phyloP scores from a whole-genome alignment of 108 stramenopile genomes.

The Seminavis robusta region DNA sequence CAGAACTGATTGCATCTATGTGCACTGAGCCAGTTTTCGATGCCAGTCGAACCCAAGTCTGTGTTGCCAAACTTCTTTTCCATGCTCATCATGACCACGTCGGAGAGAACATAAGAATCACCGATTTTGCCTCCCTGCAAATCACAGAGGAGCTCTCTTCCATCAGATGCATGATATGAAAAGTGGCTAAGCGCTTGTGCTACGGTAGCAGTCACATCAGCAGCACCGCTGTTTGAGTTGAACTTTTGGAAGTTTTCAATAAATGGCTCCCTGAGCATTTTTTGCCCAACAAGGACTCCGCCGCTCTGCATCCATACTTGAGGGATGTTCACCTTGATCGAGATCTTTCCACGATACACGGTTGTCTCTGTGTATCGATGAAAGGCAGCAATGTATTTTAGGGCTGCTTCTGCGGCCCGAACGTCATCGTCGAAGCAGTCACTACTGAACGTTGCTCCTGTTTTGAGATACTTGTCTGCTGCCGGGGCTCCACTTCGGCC shows the following conservation, averaged over 20 bases:
- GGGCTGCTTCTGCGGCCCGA: too few relatives aligned
- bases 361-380: too few relatives aligned
- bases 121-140: constrained; percentile 47
- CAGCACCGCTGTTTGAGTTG: constrained; percentile 49
- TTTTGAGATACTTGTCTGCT: too few relatives aligned
- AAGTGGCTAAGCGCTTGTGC: constrained; percentile 50
- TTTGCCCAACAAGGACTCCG: too few relatives aligned
- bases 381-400: too few relatives aligned
- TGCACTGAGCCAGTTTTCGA: constrained; percentile 29
- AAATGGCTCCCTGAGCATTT: too few relatives aligned
- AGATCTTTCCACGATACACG: too few relatives aligned
- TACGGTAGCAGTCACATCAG: constrained; percentile 23
- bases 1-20: constrained; percentile 48
- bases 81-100: constrained; percentile 41
- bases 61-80: constrained; percentile 28
- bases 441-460: too few relatives aligned
- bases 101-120: constrained; percentile 30
- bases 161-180: constrained; percentile 41
- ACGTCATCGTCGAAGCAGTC: too few relatives aligned
- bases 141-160: constrained; percentile 41
- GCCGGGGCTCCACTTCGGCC: too few relatives aligned
- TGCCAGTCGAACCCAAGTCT: constrained; percentile 39
- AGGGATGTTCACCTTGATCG: too few relatives aligned
- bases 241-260: constrained; percentile 59
- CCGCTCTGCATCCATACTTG: too few relatives aligned